Conservation (phyloP, 495 filamentous ascomycete genomes). For the Aspergillus saccharolyticus region DNA sequence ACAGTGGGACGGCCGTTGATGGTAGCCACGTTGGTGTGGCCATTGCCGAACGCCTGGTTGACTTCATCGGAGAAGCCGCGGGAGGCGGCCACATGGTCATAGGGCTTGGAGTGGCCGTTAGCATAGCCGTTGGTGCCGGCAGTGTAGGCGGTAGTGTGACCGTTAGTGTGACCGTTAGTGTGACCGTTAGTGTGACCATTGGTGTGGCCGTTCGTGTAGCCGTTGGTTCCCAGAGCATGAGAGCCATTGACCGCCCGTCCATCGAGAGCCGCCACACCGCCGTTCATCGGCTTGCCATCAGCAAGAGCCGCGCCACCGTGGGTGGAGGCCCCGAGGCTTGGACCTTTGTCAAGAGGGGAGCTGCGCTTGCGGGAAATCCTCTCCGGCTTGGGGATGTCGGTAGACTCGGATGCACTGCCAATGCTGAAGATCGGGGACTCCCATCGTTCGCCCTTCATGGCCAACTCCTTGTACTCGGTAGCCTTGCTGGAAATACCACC, state of each 20-base stretch:
- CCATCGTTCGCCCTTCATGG: constrained; percentile 86
- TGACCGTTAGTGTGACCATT: constrained; percentile 15
- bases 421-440: constrained; percentile 91
- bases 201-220: background rate
- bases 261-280: background rate
- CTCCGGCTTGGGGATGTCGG: constrained; percentile 60
- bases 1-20: background rate
- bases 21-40: constrained; percentile 9
- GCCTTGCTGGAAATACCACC: constrained; percentile 92
- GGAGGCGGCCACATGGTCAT: constrained; percentile 22
- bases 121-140: constrained; percentile 13
- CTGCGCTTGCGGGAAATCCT: constrained; percentile 65
- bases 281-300: background rate
- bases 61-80: constrained; percentile 51
- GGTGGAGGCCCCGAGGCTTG: constrained; percentile 6
- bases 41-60: constrained; percentile 46
- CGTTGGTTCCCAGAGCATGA: constrained; percentile 11
- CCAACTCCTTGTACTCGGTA: constrained; percentile 86
- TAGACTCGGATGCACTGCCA: constrained; percentile 68
- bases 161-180: constrained; percentile 1
- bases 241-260: background rate
- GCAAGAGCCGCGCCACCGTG: constrained; percentile 16
- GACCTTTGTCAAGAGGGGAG: constrained; percentile 26
- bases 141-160: constrained; percentile 6
- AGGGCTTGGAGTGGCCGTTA: constrained; percentile 14